Percentiles rank a stretch among this genome's conserved stretches.
Evolutionary conservation across 371 early-diverging fungal species (phyloP).

Genomic region (Syncephalastrum contaminatum): DNA sequence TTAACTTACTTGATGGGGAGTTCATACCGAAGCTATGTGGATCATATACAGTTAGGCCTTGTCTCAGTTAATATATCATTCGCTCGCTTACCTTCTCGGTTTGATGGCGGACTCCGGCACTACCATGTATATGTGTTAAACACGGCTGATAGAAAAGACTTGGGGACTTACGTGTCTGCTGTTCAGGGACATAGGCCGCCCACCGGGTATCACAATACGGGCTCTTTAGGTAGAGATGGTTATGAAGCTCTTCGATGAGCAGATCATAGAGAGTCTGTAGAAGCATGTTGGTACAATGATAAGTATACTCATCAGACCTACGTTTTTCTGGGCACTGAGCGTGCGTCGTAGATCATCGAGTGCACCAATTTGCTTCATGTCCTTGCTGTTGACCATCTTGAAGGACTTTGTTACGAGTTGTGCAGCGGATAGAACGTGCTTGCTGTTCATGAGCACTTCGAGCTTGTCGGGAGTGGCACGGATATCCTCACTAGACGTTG

Average conservation of each 20-base stretch:
- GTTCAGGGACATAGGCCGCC: slow-evolving; percentile 57
- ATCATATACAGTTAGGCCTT: background rate
- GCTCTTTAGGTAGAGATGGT: slow-evolving; percentile 90
- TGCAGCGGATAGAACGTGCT: slow-evolving; percentile 82
- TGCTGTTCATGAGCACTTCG: slow-evolving; percentile 70
- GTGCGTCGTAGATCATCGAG: slow-evolving; percentile 74
- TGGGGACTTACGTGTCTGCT: slow-evolving; percentile 53
- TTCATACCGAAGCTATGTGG: slow-evolving; percentile 4
- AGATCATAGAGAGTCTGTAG: slow-evolving; percentile 68
- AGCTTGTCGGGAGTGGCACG: slow-evolving; percentile 77
- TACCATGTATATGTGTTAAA: slow-evolving; percentile 12
- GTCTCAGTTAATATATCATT: background rate
- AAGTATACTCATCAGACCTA: slow-evolving; percentile 16
- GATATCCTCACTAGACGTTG: slow-evolving; percentile 70
- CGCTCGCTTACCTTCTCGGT: slow-evolving; percentile 25
- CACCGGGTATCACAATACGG: slow-evolving; percentile 64
- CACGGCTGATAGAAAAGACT: background rate
- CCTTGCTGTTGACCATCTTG: slow-evolving; percentile 67
- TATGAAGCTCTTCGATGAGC: slow-evolving; percentile 89
- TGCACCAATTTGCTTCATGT: slow-evolving; percentile 84
- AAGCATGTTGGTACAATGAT: background rate
- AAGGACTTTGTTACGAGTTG: slow-evolving; percentile 67
- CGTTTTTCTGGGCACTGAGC: slow-evolving; percentile 69
- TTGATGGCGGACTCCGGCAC: slow-evolving; percentile 46
- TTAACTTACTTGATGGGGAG: background rate